Evolutionary conservation across 75 land plant species (phyloP).

Genomic region (Cupressus sempervirens): DNA sequence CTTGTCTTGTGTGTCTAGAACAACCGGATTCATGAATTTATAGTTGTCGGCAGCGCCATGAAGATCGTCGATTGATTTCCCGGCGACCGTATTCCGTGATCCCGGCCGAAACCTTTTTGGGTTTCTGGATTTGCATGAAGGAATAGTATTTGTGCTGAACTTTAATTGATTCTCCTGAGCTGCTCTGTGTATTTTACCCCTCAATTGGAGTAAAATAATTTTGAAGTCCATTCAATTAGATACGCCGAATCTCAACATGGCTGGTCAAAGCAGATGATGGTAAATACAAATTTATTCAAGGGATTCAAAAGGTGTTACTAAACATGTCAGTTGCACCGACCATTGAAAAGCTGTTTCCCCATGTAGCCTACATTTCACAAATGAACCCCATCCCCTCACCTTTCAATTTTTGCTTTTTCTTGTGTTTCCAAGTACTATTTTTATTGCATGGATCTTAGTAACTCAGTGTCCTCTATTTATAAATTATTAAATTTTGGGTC

Average conservation of each 20-base stretch:
- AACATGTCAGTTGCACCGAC: not conserved
- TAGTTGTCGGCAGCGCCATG: not conserved
- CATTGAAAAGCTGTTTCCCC: not conserved
- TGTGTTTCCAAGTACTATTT: too few species aligned
- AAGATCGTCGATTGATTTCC: not conserved
- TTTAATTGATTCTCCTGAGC: not conserved
- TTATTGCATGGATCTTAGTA: too few species aligned
- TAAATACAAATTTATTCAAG: not conserved
- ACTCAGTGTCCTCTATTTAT: too few species aligned
- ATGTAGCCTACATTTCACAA: too few species aligned
- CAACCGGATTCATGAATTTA: not conserved
- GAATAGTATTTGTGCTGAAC: not conserved
- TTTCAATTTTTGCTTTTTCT: too few species aligned
- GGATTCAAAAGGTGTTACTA: not conserved
- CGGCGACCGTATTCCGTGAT: not conserved
- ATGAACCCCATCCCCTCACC: too few species aligned
- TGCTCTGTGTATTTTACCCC: not conserved
- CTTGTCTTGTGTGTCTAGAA: not conserved
- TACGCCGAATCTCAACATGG: conserved; percentile 2
- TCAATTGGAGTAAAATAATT: not conserved
- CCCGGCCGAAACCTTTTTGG: not conserved
- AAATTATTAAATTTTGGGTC: too few species aligned
- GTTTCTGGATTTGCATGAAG: not conserved
- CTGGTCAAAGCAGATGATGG: not conserved
- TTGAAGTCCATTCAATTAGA: not conserved